Conservation (phyloP, 306 rosid species). For the Acacia melanoxylon region DNA sequence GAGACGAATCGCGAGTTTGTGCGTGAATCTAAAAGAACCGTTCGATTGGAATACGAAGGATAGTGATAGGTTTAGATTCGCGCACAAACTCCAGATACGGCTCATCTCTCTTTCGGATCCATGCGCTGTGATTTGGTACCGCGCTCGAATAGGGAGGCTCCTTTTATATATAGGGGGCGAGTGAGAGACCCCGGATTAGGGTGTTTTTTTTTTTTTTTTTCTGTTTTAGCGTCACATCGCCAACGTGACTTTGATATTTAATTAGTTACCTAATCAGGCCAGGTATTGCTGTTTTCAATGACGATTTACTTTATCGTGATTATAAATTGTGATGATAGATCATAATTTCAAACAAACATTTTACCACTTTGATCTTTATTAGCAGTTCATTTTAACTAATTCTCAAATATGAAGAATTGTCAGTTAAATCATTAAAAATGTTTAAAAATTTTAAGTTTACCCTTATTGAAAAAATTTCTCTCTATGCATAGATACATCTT, state of each 20-base stretch:
- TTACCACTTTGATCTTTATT: too few relatives aligned
- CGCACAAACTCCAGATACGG: slow-evolving; percentile 34
- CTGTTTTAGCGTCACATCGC: background rate
- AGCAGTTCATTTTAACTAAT: too few relatives aligned
- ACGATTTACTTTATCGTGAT: too few relatives aligned
- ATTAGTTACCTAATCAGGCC: background rate
- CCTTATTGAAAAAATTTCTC: too few relatives aligned
- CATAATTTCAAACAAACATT: too few relatives aligned
- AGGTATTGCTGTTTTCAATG: background rate
- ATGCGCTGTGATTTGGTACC: background rate
- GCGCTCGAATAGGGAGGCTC: background rate
- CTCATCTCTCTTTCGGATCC: slow-evolving; percentile 16
- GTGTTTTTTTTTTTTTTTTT: background rate
- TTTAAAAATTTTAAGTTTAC: too few relatives aligned
- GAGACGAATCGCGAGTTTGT: slow-evolving; percentile 39
- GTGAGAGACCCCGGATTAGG: background rate
- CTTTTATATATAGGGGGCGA: background rate
- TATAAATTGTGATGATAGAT: too few relatives aligned
- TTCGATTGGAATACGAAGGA: background rate
- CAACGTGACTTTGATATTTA: background rate
- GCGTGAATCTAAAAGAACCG: slow-evolving; percentile 44
- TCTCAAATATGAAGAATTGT: too few relatives aligned
- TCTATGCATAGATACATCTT: too few relatives aligned
- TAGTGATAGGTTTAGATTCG: slow-evolving; percentile 28
- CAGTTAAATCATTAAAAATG: too few relatives aligned